Evolutionary conservation across 1,284 basidiomycete species (phyloP), one percentile per base, ranked within the genome.

Genomic region (Pseudozyma thailandica): DNA sequence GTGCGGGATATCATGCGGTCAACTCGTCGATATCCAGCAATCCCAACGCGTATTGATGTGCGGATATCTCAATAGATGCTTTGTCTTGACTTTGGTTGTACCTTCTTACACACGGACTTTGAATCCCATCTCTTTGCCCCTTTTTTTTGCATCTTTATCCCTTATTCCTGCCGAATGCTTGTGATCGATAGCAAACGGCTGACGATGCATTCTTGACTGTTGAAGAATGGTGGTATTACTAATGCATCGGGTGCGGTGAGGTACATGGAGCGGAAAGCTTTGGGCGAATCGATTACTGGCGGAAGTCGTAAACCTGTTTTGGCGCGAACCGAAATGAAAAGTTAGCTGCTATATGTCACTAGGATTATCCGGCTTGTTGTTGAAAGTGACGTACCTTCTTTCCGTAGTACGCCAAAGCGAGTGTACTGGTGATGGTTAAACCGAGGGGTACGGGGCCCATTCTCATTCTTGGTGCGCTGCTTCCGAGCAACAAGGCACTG

Each of bases 381-480:
- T 21, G 41, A 21, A 7, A n/a, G 8, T 9, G 15, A 53, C 60
- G 1, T 43, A 78, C 74, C 70, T 74, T 71, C 75, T 86, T 89
- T 55, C 89, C 90, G 73, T 93, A 93, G 84, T 93, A 93, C 35
- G 86, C 76, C 4, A 88, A 88, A 8, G 90, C 84, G 15, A 85
- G 84, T 0, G 89, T 86, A 4, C 89, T 88, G 2, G 90, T 88
- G 44, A 87, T 82, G 6, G 90, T 86, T 25, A 93, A 85, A 26
- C 88, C 80, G n/a, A 86, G 85, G 2, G 91, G 91, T 1, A 93
- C 87, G 1, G 92, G 92, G 0, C 91, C 92, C 81, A 92, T 92
- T 30, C 86, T 79, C 53, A 88, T 84, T 35, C 92, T 88, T 2
- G 92, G 92, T 35, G 90, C 81, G 3, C 91, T 92, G 9, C 91